Conservation (phyloP, 2,329 filamentous ascomycete species). For the Nannizzia gypsea region DNA sequence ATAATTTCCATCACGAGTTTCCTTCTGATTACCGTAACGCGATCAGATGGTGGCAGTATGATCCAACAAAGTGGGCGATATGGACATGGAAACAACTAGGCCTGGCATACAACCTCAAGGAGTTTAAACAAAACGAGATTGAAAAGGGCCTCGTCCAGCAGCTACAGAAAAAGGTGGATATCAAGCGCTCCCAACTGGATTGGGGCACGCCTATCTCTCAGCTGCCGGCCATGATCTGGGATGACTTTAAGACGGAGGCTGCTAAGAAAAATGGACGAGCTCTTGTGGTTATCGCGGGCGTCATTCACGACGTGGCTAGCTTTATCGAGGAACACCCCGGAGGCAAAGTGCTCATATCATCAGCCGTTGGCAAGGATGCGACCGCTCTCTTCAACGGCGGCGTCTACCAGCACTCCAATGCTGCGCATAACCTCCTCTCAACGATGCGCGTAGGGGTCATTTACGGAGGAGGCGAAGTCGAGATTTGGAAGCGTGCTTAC, state of each 20-base stretch:
- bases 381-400: constrained; percentile 91
- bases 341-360: constrained; percentile 82
- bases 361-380: constrained; percentile 72
- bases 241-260: constrained; percentile 66
- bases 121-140: constrained; percentile 84
- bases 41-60: constrained; percentile 83
- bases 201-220: constrained; percentile 80
- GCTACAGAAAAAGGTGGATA: constrained; percentile 86
- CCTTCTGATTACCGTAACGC: constrained; percentile 88
- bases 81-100: constrained; percentile 74
- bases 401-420: constrained; percentile 82
- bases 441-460: constrained; percentile 83
- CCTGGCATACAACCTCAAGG: constrained; percentile 75
- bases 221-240: constrained; percentile 75
- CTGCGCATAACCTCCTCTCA: constrained; percentile 75
- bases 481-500: constrained; percentile 96
- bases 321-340: constrained; percentile 88
- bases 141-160: constrained; percentile 85
- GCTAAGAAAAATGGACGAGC: constrained; percentile 70
- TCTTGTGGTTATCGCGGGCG: constrained; percentile 66
- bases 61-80: constrained; percentile 85
- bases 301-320: constrained; percentile 71
- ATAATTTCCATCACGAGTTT: constrained; percentile 95
- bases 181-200: constrained; percentile 70
- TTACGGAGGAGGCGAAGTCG: constrained; percentile 74